A percentile compares a stretch with the other conserved stretches of the same genome.
These are phyloP conservation scores for Salvia hispanica DNA, from an alignment of 257 asterid genomes.

Conservation along the genomic window DNA sequence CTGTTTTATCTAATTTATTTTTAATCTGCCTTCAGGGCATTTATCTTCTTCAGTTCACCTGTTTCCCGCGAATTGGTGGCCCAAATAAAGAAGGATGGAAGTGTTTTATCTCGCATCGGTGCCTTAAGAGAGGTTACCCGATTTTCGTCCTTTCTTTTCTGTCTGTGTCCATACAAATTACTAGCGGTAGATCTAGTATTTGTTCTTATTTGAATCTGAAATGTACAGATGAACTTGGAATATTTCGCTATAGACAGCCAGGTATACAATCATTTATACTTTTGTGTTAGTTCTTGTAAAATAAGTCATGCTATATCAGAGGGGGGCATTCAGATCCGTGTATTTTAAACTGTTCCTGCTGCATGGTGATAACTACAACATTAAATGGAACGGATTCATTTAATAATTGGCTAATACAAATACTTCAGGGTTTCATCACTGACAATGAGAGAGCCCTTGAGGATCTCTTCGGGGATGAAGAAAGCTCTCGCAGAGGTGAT, in stretches of 20 bases:
- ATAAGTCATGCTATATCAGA: constrained; percentile 12
- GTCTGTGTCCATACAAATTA: constrained; percentile 22
- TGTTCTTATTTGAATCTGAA: constrained; percentile 44
- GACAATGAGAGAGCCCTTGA: constrained; percentile 94
- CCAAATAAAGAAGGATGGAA: constrained; percentile 76
- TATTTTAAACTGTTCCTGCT: constrained; percentile 12
- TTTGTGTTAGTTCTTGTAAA: constrained; percentile 23
- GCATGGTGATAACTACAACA: constrained; percentile 19
- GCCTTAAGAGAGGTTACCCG: constrained; percentile 88
- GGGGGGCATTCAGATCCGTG: constrained; percentile 17
- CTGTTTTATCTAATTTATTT: constrained; percentile 23
- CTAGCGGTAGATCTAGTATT: constrained; percentile 30
- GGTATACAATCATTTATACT: constrained; percentile 50
- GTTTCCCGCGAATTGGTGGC: constrained; percentile 79
- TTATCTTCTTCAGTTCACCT: constrained; percentile 95
- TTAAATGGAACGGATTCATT: constrained; percentile 12
- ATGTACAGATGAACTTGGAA: constrained; percentile 97
- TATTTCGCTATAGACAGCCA: constrained; percentile 91
- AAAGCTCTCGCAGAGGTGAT: constrained; percentile 73
- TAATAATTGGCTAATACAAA: constrained; percentile 10
- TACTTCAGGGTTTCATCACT: constrained; percentile 76
- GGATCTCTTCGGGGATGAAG: constrained; percentile 96
- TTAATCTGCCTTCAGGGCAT: constrained; percentile 62
- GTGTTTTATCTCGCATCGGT: constrained; percentile 93
- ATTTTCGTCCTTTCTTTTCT: neutral